phyloP scores from a whole-genome alignment of 2,329 filamentous ascomycete genomes.

The Shiraia sp. region DNA sequence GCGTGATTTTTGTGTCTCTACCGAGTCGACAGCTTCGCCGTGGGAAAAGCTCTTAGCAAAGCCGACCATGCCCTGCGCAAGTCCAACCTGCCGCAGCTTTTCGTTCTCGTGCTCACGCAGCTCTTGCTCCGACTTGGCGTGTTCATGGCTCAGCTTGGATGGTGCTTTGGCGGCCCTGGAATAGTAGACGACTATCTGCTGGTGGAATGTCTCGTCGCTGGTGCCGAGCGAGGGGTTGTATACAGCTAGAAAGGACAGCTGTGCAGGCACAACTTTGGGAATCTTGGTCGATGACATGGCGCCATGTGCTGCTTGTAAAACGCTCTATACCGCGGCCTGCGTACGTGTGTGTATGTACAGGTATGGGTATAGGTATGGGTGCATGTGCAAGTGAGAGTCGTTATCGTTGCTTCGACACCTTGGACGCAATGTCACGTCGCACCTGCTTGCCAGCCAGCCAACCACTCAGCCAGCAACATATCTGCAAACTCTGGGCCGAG shows the following conservation, averaged over 20 bases:
- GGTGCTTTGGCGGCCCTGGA: constrained; percentile 52
- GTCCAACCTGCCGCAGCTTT: constrained; percentile 85
- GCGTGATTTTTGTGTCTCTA: constrained; percentile 88
- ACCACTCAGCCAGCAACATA: constrained; percentile 1
- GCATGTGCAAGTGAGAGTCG: too few species aligned
- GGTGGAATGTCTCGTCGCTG: constrained; percentile 71
- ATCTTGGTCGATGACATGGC: constrained; percentile 31
- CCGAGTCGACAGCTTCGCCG: constrained; percentile 74
- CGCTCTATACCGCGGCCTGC: neutral
- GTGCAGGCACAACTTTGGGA: constrained; percentile 68
- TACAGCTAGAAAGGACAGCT: constrained; percentile 87
- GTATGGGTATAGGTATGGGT: neutral
- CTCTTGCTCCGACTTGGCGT: constrained; percentile 40
- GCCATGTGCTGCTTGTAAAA: constrained; percentile 2
- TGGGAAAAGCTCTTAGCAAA: constrained; percentile 84
- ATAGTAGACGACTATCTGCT: constrained; percentile 94
- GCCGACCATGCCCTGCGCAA: constrained; percentile 94
- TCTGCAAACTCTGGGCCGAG: neutral
- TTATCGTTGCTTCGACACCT: too few species aligned
- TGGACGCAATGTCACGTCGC: neutral
- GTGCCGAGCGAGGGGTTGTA: constrained; percentile 85
- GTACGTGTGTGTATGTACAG: neutral
- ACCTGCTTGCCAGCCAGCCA: neutral
- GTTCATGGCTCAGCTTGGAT: constrained; percentile 31
- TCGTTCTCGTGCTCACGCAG: constrained; percentile 74